Percentiles rank a stretch among this genome's conserved stretches.
phyloP scores from a whole-genome alignment of 305 asterid species.

The Ilex paraguariensis region DNA sequence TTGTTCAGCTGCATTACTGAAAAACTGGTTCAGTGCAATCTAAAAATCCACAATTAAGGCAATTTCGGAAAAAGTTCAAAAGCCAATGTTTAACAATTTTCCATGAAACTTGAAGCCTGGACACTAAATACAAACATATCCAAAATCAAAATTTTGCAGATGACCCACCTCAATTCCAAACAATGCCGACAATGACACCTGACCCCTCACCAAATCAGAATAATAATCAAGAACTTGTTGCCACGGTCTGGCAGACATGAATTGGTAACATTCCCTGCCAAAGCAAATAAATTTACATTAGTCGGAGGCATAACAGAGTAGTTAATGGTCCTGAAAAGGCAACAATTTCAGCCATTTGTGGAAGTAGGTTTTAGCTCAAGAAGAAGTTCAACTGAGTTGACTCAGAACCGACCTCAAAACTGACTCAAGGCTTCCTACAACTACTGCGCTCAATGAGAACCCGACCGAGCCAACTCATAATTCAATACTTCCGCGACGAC shows the following conservation, averaged over 20 bases:
- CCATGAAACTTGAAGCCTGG: too few species aligned
- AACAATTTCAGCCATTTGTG: background rate
- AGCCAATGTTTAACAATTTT: too few species aligned
- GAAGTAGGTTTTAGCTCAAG: background rate
- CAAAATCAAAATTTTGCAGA: background rate
- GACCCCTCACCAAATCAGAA: slow-evolving; percentile 58
- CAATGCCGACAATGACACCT: slow-evolving; percentile 40
- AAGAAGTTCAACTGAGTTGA: background rate
- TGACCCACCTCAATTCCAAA: slow-evolving; percentile 58
- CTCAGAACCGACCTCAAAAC: too few species aligned
- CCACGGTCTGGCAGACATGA: slow-evolving; percentile 80
- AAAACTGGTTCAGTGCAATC: too few species aligned
- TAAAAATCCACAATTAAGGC: too few species aligned
- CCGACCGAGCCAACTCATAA: too few species aligned
- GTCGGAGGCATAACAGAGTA: background rate
- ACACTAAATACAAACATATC: background rate
- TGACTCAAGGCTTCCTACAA: too few species aligned
- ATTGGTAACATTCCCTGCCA: slow-evolving; percentile 82
- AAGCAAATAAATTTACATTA: slow-evolving; percentile 8
- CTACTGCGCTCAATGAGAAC: too few species aligned
- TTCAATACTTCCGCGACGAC: too few species aligned
- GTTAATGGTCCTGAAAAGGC: background rate
- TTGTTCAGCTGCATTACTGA: too few species aligned
- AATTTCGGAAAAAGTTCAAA: too few species aligned
- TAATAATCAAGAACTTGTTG: slow-evolving; percentile 59